phyloP scores from a whole-genome alignment of 2,329 filamentous ascomycete genomes.

The Phialophora macrospora region DNA sequence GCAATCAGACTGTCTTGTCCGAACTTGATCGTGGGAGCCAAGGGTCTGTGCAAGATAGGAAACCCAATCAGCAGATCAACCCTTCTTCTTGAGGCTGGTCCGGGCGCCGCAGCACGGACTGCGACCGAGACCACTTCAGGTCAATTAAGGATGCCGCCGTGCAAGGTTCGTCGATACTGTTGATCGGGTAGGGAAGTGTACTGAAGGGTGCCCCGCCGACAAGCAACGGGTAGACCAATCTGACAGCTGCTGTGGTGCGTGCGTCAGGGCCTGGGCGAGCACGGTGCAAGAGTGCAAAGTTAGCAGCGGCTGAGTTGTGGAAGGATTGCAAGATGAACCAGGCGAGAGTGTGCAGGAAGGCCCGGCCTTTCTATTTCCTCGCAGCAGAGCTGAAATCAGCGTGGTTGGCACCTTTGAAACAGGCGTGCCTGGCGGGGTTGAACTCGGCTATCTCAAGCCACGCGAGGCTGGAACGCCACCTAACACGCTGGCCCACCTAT shows the following conservation, averaged over 20 bases:
- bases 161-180: background rate
- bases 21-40: background rate
- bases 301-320: slow-evolving; percentile 1
- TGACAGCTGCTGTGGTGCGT: slow-evolving; percentile 3
- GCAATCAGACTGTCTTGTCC: slow-evolving; percentile 19
- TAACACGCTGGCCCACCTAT: background rate
- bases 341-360: background rate
- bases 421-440: background rate
- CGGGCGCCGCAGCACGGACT: background rate
- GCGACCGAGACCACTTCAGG: background rate
- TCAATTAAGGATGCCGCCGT: background rate
- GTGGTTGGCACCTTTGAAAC: slow-evolving; percentile 16
- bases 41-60: slow-evolving; percentile 9
- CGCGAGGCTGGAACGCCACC: slow-evolving; percentile 15
- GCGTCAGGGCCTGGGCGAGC: background rate
- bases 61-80: slow-evolving; percentile 1
- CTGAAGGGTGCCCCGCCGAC: background rate
- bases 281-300: background rate
- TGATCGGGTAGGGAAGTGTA: background rate
- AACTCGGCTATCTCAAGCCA: slow-evolving; percentile 18
- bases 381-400: slow-evolving; percentile 10
- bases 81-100: background rate
- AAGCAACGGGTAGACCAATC: background rate
- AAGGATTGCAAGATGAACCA: slow-evolving; percentile 13
- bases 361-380: slow-evolving; percentile 21